Base-by-base conservation (phyloP, 768 basidiomycete genomes). In the Mrakia frigida region DNA sequence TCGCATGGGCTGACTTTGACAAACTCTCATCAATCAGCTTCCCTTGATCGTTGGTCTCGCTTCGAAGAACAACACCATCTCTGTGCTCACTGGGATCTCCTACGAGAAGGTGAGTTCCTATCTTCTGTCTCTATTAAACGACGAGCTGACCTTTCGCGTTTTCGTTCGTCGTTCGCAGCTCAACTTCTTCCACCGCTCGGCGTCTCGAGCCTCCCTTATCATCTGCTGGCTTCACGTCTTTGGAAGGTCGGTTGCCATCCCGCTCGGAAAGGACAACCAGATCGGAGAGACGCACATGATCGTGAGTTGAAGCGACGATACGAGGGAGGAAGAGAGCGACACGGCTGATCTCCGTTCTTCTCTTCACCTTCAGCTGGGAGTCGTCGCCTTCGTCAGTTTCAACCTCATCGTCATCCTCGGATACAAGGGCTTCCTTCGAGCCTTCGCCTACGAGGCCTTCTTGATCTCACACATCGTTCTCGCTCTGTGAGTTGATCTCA, bases 41-140 rank as follows among this genome's bases (percentile, higher is more conserved):
- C 41, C 52, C 39, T 37, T 90, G 28, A 83, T 90, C 80, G 85
- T 86, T 23, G 88, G 86, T 3, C 85, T 90, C 35, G 88, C 88
- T 1, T 87, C 87, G 78, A 88, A 87, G 83, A 90, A 90, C 81
- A 90, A 90, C 75, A 80, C 88, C 35, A 82, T 88, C 46, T 88
- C 87, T 14, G 85, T 87, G 80, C 70, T 88, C 68, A 88, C 87
- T 16, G 88, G 88, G 6, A 81, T 89, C 50, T 82, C 86, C 13
- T 87, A 88, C 76, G 88, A 89, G 80, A 87, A 86, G 78, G 75
- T 77, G 52, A 18, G 70, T 70, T 52, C 10, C 3, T 33, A 53
- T 61, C 14, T 31, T 21, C 25, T 28, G 9, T 74, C 33, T 18
- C 7, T 18, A 3, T 46, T 28, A 2, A 46, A 52, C 2, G 11